Base-by-base conservation (phyloP, 352 stramenopile species). In the Phytophthora quininea region DNA sequence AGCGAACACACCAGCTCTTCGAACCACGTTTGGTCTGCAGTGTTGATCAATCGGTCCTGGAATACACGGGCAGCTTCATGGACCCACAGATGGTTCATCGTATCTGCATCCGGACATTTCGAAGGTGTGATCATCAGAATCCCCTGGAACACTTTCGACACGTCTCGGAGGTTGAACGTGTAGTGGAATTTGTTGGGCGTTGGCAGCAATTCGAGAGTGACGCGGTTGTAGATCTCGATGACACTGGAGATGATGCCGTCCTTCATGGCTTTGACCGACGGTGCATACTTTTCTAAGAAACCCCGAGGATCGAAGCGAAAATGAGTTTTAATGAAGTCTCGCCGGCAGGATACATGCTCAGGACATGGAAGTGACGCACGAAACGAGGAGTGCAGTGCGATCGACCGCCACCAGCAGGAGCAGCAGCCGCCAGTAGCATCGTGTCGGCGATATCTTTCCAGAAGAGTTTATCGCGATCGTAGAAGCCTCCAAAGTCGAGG, bases 391-490 rank as follows among this genome's bases (percentile, higher is more conserved):
- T 99, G 32, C 88, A 90, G 67, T 97, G 75, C 37, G 82, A 80
- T 15, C 94, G 69, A 27, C 87, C 96, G 10, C 92, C 92, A 2
- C 94, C 96, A 1, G 96, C 95, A 0, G 96, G 95, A 3, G 96
- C 95, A 9, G 95, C 96, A 3, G 90, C 86, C 0, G 91, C 89
- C 1, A 98, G 76, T 15, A 99, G 64, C 78, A 97, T 93, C 3
- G 92, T 98, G 62, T 98, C 91, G 10, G 83, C 83, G 12, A 99
- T 97, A 40, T 98, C 91, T 67, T 99, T 98, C 91, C 95, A 98
- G 60, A 98, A 98, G 0, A 99, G 80, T 66, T 99, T 98, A 61
- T 98, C 92, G 11, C 96, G 88, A 62, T 98, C 96, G 77, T 99
- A 99, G 58, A 98, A 98, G 4, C 96, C 96, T 24, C 96, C 94